A percentile compares a stretch with the other conserved stretches of the same genome.
Evolutionary conservation across 2,329 filamentous ascomycete genomes (phyloP).

Genomic region (Alternaria panax): DNA sequence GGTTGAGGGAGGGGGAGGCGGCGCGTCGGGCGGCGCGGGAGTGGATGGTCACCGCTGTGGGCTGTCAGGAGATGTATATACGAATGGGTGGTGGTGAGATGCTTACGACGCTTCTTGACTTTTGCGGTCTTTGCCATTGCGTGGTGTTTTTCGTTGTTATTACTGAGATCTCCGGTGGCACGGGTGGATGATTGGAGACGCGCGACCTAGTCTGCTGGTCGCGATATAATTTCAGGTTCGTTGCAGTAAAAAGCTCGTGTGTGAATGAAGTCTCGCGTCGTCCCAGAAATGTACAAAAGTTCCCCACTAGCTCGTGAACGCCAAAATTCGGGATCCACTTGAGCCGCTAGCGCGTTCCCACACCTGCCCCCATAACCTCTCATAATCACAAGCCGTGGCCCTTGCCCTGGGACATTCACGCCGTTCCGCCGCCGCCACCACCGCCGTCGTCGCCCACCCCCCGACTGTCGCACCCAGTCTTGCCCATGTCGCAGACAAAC

Average conservation of each 20-base stretch:
- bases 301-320: constrained; percentile 19
- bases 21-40: constrained; percentile 79
- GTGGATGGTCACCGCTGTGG: constrained; percentile 68
- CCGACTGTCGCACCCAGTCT: constrained; percentile 14
- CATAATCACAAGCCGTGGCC: constrained; percentile 14
- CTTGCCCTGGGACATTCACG: constrained; percentile 23
- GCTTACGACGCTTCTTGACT: constrained; percentile 54
- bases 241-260: neutral
- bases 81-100: neutral
- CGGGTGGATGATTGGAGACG: neutral
- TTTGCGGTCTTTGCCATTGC: constrained; percentile 58
- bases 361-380: constrained; percentile 19
- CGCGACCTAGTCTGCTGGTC: neutral
- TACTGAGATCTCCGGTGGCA: neutral
- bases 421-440: constrained; percentile 20
- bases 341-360: constrained; percentile 20
- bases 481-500: constrained; percentile 47
- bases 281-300: constrained; percentile 16
- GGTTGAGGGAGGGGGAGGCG: constrained; percentile 72
- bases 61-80: constrained; percentile 16
- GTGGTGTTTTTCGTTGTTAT: neutral
- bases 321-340: constrained; percentile 24
- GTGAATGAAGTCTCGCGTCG: neutral
- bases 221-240: neutral
- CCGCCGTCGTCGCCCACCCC: constrained; percentile 17